phyloP scores from a whole-genome alignment of 371 early-diverging fungal species.

The Apophysomyces elegans region DNA sequence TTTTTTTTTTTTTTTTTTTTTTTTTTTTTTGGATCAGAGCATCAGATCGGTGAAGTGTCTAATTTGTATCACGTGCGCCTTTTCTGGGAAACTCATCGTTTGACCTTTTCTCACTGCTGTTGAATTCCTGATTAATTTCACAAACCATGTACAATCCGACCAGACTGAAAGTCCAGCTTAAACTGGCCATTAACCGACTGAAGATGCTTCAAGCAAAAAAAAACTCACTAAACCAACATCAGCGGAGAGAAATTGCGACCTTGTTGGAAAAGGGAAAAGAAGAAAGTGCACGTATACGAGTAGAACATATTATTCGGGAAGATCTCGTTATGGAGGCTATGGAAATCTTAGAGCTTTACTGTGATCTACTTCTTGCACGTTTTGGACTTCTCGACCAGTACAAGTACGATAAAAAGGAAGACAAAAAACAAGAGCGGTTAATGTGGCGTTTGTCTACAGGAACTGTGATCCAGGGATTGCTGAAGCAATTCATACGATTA shows the following conservation, averaged over 20 bases:
- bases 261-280: conserved; percentile 83
- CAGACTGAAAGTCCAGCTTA: conserved; percentile 85
- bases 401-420: conserved; percentile 55
- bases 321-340: conserved; percentile 89
- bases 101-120: background rate
- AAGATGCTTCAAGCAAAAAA: conserved; percentile 91
- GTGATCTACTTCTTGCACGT: conserved; percentile 86
- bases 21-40: too few species aligned
- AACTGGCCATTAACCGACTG: conserved; percentile 82
- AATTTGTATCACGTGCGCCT: too few species aligned
- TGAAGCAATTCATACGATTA: conserved; percentile 88
- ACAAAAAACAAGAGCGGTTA: background rate
- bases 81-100: too few species aligned
- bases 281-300: conserved; percentile 87
- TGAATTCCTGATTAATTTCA: background rate
- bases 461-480: conserved; percentile 79
- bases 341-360: conserved; percentile 90
- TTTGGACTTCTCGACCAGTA: conserved; percentile 86
- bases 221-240: conserved; percentile 70
- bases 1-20: too few species aligned
- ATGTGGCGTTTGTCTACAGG: conserved; percentile 32
- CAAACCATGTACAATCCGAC: conserved; percentile 60
- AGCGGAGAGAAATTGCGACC: conserved; percentile 82
- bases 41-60: too few species aligned
- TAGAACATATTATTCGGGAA: conserved; percentile 92